Conservation (phyloP, 768 basidiomycete species). For the Pleurotus djamor region DNA sequence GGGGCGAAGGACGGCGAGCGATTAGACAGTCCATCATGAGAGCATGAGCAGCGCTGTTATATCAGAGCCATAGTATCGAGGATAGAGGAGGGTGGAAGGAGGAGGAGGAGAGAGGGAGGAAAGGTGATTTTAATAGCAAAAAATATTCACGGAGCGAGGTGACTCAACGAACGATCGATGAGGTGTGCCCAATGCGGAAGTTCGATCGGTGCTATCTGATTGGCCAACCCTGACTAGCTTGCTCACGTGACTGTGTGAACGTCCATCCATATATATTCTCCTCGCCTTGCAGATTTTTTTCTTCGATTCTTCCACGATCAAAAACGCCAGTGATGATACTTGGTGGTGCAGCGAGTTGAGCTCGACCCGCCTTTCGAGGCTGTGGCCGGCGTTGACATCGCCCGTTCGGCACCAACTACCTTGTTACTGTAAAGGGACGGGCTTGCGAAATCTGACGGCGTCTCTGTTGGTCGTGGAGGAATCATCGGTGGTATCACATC, state of each 20-base stretch:
- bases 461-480: constrained; percentile 21
- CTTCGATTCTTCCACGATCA: constrained; percentile 46
- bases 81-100: not conserved
- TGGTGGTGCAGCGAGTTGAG: constrained; percentile 59
- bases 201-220: constrained; percentile 3
- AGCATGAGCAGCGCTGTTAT: too few relatives aligned
- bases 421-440: constrained; percentile 66
- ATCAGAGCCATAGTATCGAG: not conserved
- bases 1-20: too few relatives aligned
- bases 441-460: constrained; percentile 53
- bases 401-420: constrained; percentile 60
- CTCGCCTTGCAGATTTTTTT: constrained; percentile 11
- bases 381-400: constrained; percentile 56
- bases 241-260: not conserved
- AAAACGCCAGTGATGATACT: constrained; percentile 51
- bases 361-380: constrained; percentile 30
- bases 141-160: not conserved
- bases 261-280: not conserved
- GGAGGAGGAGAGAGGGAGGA: not conserved
- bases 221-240: not conserved
- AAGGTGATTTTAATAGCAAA: not conserved
- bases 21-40: too few relatives aligned
- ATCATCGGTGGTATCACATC: not conserved
- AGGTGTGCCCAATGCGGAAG: not conserved
- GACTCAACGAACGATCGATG: constrained; percentile 2